Evolutionary conservation across 2,329 filamentous ascomycete genomes (phyloP), one percentile per base, ranked within the genome.

Genomic region (Scolecobasidium constrictum): DNA sequence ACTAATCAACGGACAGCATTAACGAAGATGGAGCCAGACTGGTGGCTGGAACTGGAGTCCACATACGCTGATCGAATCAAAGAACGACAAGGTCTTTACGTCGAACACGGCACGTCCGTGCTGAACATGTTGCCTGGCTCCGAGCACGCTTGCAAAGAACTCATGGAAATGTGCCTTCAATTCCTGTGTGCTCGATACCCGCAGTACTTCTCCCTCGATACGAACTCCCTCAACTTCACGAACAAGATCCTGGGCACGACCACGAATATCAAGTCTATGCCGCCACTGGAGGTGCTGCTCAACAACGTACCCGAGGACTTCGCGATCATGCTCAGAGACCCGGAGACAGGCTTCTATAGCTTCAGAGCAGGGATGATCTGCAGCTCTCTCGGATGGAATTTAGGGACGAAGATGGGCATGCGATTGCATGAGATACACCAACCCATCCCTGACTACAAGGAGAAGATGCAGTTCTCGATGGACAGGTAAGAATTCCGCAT

Each of bases 401-500:
- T 92, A 0, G 73, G 68, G 0, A 73, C 72, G 18, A 92, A 93
- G 64, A 78, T 92, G 42, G 84, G 83, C 0, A 61, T 79, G 50
- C 71, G 72, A 17, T 64, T 94, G 12, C 68, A 78, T 9, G 72
- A 78, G 45, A 90, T 94, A 47, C 86, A 94, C 55, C 63, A 63
- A 1, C 70, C 73, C 1, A 81, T 94, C 17, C 86, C 86, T 0
- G 83, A 92, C 52, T 93, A 90, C 58, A 83, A 83, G 50, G 81
- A 85, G 57, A 93, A 88, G 65, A 87, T 93, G 82, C 75, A 82
- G 28, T 83, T 86, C 49, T 87, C 82, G 33, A 88, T 94, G 81
- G 85, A 93, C 53, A 71, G 84, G 75, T 86, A 62, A 40, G 72
- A 13, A 9, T 12, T n/a, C n/a, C n/a, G n/a, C n/a, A n/a, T n/a